A percentile compares a stretch with the other conserved stretches of the same genome.
Evolutionary conservation across 2,329 filamentous ascomycete genomes (phyloP).

Genomic region (Colletotrichum liriopes): DNA sequence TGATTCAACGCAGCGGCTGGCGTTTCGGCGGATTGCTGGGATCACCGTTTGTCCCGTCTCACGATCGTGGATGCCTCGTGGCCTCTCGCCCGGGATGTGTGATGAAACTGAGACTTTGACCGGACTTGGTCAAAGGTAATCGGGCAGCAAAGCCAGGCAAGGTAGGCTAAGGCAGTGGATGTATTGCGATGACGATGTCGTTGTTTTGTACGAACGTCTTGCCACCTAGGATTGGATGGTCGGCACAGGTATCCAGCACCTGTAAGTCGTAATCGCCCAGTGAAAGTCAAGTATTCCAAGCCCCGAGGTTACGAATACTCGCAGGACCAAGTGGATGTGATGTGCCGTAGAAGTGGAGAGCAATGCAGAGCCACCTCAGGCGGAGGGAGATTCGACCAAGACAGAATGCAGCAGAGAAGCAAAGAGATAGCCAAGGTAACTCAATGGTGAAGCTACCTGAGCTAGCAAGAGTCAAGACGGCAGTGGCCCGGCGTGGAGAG

Average conservation of each 20-base stretch:
- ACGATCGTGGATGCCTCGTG: constrained; percentile 42
- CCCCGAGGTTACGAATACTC: constrained; percentile 25
- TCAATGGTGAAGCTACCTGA: constrained; percentile 15
- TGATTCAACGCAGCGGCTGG: constrained; percentile 25
- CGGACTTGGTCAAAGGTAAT: constrained; percentile 18
- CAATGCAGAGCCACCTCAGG: constrained; percentile 4
- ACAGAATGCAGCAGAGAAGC: constrained; percentile 11
- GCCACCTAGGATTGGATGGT: constrained; percentile 30
- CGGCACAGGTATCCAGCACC: constrained; percentile 31
- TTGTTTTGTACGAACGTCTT: constrained; percentile 13
- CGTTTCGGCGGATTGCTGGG: constrained; percentile 29
- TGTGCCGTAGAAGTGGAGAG: constrained; percentile 22
- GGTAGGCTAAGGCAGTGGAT: constrained; percentile 10
- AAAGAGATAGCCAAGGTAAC: not conserved
- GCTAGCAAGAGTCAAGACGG: constrained; percentile 18
- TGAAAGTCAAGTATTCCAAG: constrained; percentile 6
- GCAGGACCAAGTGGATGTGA: constrained; percentile 23
- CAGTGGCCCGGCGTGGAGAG: constrained; percentile 13
- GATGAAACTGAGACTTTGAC: constrained; percentile 5
- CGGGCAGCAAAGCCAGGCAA: constrained; percentile 26
- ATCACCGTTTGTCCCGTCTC: constrained; percentile 38
- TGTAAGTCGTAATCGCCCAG: constrained; percentile 34
- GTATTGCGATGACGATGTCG: constrained; percentile 23
- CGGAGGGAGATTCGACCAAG: constrained; percentile 5
- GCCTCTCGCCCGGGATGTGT: constrained; percentile 37